Base-by-base conservation (phyloP, 805 yeast species). In the Metschnikowia amazonensis region DNA sequence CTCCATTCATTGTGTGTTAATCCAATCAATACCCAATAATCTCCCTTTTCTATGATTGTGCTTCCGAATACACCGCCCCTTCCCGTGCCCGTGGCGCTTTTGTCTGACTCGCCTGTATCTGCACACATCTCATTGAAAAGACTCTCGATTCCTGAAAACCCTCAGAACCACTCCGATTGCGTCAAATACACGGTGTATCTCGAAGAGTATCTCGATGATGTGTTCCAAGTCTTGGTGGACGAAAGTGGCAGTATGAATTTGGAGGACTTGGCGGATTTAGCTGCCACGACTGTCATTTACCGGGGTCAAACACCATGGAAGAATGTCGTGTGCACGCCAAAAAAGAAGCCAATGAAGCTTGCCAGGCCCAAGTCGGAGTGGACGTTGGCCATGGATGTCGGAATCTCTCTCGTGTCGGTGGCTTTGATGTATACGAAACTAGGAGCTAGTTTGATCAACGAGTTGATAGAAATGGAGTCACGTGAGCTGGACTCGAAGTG, bases 371-470 rank as follows among this genome's bases (percentile, higher is more conserved):
- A 37, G n/a, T 2, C 16, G 7, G 41, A 37, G 4, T 71, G 76
- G 76, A 53, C 56, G 8, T 48, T 71, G 14, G 42, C 50, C 8
- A 45, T 61, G 32, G 76, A 71, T 45, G 48, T 69, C 8, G 64
- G 64, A 38, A 48, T 59, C 10, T 48, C 56, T 2, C 25, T 64
- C 1, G 39, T 62, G 0, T 48, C 74, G 0, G 47, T 59, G 5
- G 47, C 68, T 0, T 58, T 69, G 25, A 46, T 59, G 9, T 69
- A 70, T 45, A 57, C 59, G 8, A 48, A 57, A 29, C 54, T 71
- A 4, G 75, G 72, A 1, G 63, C 71, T 9, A 69, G 67, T 36
- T 49, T 68, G 36, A 57, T 62, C 13, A 63, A 65, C 47, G 71
- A 66, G 21, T 48, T 70, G 24, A 65, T 71, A n/a, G 72, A 65